Percentiles rank a stretch among this genome's conserved stretches.
phyloP scores from a whole-genome alignment of 2,329 filamentous ascomycete species.

The Fusarium avenaceum region DNA sequence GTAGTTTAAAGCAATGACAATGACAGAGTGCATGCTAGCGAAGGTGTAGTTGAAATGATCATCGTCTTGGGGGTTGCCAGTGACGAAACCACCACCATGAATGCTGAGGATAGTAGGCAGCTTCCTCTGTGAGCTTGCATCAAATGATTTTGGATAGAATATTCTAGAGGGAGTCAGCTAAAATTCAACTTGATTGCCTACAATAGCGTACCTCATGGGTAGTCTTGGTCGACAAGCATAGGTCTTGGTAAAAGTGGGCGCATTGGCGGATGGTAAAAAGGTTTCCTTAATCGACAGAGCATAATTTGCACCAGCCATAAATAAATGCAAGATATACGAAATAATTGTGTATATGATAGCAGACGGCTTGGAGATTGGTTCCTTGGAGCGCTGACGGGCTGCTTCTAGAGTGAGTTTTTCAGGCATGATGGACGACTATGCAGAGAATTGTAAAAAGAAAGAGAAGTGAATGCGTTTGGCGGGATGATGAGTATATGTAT shows the following conservation, averaged over 20 bases:
- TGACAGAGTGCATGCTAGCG: slow-evolving; percentile 22
- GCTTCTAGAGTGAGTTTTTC: not conserved
- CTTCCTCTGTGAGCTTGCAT: not conserved
- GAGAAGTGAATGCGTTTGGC: not conserved
- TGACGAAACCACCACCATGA: slow-evolving; percentile 30
- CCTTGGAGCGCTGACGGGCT: slow-evolving; percentile 11
- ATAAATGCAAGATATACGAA: not conserved
- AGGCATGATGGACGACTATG: not conserved
- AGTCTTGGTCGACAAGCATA: slow-evolving; percentile 25
- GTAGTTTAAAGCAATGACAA: slow-evolving; percentile 31
- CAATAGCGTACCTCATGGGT: not conserved
- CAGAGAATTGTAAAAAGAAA: too few relatives aligned
- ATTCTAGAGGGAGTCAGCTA: not conserved
- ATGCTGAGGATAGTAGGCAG: slow-evolving; percentile 16
- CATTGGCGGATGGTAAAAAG: not conserved
- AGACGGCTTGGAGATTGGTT: not conserved
- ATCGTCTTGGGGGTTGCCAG: slow-evolving; percentile 23
- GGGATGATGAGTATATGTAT: not conserved
- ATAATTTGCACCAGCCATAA: not conserved
- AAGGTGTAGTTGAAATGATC: slow-evolving; percentile 20
- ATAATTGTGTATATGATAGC: not conserved
- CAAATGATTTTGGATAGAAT: slow-evolving; percentile 9
- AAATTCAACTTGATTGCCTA: not conserved
- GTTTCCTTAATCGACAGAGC: not conserved
- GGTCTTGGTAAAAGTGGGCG: slow-evolving; percentile 11